phyloP scores from a whole-genome alignment of 768 basidiomycete genomes.

The Scleroderma citrinum region DNA sequence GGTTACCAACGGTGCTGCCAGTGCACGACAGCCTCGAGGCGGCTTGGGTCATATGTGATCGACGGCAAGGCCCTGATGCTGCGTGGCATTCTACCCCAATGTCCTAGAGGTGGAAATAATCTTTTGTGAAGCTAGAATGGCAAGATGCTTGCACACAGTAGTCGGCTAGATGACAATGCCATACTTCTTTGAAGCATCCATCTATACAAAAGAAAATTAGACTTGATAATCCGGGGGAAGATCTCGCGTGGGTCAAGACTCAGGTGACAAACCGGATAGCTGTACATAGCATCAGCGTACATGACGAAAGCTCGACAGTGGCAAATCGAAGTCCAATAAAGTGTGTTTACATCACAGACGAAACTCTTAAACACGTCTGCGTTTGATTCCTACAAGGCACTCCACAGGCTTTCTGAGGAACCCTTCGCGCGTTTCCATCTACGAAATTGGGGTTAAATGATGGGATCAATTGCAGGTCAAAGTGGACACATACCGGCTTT shows the following conservation, averaged over 20 bases:
- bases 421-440: slow-evolving; percentile 77
- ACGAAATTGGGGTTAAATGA: slow-evolving; percentile 1
- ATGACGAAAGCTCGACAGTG: not conserved
- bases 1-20: not conserved
- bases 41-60: slow-evolving; percentile 4
- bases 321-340: not conserved
- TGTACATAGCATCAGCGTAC: not conserved
- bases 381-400: slow-evolving; percentile 68
- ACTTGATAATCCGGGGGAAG: too few species aligned
- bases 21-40: slow-evolving; percentile 11
- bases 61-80: not conserved
- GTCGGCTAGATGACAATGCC: not conserved
- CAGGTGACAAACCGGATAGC: not conserved
- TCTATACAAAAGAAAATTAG: not conserved
- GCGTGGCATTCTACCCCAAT: not conserved
- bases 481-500: slow-evolving; percentile 40
- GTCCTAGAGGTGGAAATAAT: too few species aligned
- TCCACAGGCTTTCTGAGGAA: slow-evolving; percentile 80
- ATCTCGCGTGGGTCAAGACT: too few species aligned
- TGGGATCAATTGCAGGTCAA: slow-evolving; percentile 2
- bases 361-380: slow-evolving; percentile 37
- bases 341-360: not conserved
- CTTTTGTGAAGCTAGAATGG: not conserved
- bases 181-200: not conserved
- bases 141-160: not conserved